Evolutionary conservation across 768 basidiomycete species (phyloP), one percentile per base, ranked within the genome.

Genomic region (Lactifluus volemus): DNA sequence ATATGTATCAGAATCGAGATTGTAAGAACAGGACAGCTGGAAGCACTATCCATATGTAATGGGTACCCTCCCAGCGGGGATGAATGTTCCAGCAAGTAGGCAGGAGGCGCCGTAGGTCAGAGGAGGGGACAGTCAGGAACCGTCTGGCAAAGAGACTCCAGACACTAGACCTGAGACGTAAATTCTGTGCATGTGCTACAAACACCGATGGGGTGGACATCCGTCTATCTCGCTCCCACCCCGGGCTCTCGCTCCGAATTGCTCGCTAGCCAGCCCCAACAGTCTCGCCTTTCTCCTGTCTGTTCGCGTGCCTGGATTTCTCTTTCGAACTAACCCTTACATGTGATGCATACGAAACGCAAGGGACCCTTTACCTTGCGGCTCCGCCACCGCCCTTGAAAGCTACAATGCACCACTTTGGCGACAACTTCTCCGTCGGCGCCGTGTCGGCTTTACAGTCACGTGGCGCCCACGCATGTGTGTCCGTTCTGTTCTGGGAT

Each of bases 291-390:
- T 3, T 11, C 8, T 8, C 8, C 14, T 17, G 30, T 47, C 34
- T 38, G 17, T 5, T 38, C 58, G 25, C 34, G 58, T 53, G 51
- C 58, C 58, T 59, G 58, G 51, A 11, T 14, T 53, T 59, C 44
- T 53, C 58, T 36, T 53, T 39, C 42, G 58, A 52, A 52, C 19
- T 38, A 39, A 25, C 38, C 1, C 30, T 21, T 34, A 15, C 49
- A 58, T 49, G 56, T 58, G 49, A 58, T 32, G 41, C 10, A 30
- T 41, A 53, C 49, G 49, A 49, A 49, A 49, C 49, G 49, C 49
- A 11, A n/a, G n/a, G 7, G 14, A 12, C 17, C 17, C 15, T 7
- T n/a, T 32, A 4, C 17, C 15, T n/a, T 30, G 30, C 45, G 44
- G 45, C 45, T 47, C 49, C 39, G 25, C 21, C 53, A 17, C 39